Base-by-base conservation (phyloP, 1,139 yeast species). In the Pichia sp. region DNA sequence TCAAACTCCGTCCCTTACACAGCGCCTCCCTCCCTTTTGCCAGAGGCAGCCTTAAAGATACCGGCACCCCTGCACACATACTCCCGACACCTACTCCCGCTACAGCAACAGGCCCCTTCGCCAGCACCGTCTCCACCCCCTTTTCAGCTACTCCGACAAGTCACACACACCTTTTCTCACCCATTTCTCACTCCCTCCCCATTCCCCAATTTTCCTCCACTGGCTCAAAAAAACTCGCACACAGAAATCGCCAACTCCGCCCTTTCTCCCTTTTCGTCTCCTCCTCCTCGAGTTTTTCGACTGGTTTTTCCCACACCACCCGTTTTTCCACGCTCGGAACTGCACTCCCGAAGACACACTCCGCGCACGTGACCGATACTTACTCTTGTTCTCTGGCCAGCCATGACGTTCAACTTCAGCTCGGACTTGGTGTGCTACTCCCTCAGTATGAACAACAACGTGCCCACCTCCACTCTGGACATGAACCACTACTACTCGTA, bases 351-450 rank as follows among this genome's bases (percentile, higher is more conserved):
- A 40, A 40, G 23, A 40, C 8, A 8, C n/a, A 11, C 49, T 10
- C 42, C 31, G 44, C 32, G 38, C 32, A 41, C 46, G 46, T 42
- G 41, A 48, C 11, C 34, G 8, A n/a, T n/a, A n/a, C n/a, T n/a
- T 3, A 19, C 23, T 2, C 23, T 19, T 3, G 3, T 19, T 19
- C 23, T 19, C 23, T 5, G 30, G 15, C 19, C 23, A 19, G 19
- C 49, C 49, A 55, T 57, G 58, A 49, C 59, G 15, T 59, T 59
- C 52, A 59, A 59, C 41, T 59, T 59, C 42, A 51, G 53, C 11
- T 50, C 68, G 19, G 70, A 67, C 49, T 59, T 67, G 38, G 63
- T 64, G 15, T 64, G 62, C 51, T 67, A 67, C 53, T 66, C 69
- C 5, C 57, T 66, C 26, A 53, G 59, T 11, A 59, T 57, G 47